Evolutionary conservation across 352 stramenopile genomes (phyloP), one percentile per base, ranked within the genome.

Genomic region (Phytophthora pseudosyringae): DNA sequence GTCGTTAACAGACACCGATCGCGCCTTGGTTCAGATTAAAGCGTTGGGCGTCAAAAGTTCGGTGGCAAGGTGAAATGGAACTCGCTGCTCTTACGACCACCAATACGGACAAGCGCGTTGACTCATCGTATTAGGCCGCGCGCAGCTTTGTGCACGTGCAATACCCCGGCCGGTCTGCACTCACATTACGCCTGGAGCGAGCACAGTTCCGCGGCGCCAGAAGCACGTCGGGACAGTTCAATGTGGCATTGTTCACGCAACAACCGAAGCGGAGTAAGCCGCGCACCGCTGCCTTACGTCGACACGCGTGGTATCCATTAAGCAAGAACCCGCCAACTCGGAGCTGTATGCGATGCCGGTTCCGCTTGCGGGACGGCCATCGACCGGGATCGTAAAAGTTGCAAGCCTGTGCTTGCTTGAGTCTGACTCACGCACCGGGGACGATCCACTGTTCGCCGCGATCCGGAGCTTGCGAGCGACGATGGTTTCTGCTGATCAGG

Each of bases 401-500:
- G 59, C 59, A 55, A 64, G 43, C 44, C 29, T 53, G 6, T 44
- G 44, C 44, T 51, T 63, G 51, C 60, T 61, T 62, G 52, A 44
- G 21, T 25, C 53, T 59, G 44, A 69, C 44, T 64, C 44, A 69
- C 52, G 41, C 41, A 45, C 41, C 55, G 18, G 13, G 39, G 33
- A 41, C 54, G 41, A 64, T 52, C 47, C 49, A 67, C 32, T 67
- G n/a, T 70, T 46, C 31, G 46, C 41, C 18, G 29, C 38, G 46
- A 66, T 61, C 44, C 18, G 39, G 46, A 59, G 31, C 10, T 43
- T 41, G 6, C 46, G 28, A 65, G 9, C 59, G 44, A 69, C 53
- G 41, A 66, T 66, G 25, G 25, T 58, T 71, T 71, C 64, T 47
- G 45, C 13, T n/a, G 16, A 41, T 25, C 41, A 67, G 62, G 48